Evolutionary conservation across 2,329 filamentous ascomycete species (phyloP).

Genomic region (Knoxdaviesia capensis): DNA sequence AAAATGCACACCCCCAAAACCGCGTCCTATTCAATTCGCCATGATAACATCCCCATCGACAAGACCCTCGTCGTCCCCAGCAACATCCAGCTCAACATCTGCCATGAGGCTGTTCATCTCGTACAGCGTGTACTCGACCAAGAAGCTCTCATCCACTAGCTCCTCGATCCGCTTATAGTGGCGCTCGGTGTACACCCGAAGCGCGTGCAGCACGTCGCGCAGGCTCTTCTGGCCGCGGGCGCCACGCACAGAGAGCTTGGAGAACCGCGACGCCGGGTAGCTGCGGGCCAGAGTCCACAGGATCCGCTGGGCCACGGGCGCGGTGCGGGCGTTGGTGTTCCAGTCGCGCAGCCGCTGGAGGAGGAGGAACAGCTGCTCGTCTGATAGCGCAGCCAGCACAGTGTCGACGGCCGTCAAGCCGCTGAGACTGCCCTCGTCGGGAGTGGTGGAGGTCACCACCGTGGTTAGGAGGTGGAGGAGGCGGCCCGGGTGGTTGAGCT

Average conservation of each 20-base stretch:
- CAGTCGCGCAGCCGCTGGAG: conserved; percentile 75
- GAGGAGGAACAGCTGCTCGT: conserved; percentile 71
- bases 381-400: conserved; percentile 57
- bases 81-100: conserved; percentile 12
- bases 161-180: conserved; percentile 85
- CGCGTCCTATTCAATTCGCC: conserved; percentile 6
- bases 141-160: conserved; percentile 78
- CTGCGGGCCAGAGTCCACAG: conserved; percentile 60
- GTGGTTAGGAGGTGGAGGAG: conserved; percentile 68
- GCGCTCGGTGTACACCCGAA: conserved; percentile 77
- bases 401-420: conserved; percentile 58
- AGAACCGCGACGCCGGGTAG: conserved; percentile 62
- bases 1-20: too few relatives aligned
- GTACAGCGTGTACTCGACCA: conserved; percentile 79
- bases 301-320: conserved; percentile 68
- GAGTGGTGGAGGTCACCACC: conserved; percentile 44
- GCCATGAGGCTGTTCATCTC: conserved; percentile 68
- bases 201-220: conserved; percentile 69
- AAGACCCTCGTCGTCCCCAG: conserved; percentile 13
- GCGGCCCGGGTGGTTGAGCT: conserved; percentile 83
- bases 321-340: conserved; percentile 88
- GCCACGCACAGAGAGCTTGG: conserved; percentile 43
- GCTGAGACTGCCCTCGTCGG: conserved; percentile 41
- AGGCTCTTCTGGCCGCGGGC: conserved; percentile 42
- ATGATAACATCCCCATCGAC: conserved; percentile 23